Conservation (phyloP, 2,329 filamentous ascomycete species). For the Ophiobolus disseminans region DNA sequence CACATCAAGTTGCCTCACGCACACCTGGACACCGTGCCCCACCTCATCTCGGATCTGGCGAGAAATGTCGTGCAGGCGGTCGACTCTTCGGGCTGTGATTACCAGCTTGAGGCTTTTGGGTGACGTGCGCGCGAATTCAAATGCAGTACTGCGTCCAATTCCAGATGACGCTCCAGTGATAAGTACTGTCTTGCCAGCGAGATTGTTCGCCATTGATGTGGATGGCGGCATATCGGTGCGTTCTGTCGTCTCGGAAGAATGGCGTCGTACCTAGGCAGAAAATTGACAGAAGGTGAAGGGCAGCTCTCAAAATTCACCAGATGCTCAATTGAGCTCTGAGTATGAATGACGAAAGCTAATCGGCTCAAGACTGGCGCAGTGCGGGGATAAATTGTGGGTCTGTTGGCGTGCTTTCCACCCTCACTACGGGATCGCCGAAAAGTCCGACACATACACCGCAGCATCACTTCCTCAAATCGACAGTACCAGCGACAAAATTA, state of each 20-base stretch:
- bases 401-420: no score
- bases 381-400: no score
- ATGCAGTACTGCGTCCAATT: conserved; percentile 79
- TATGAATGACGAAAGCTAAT: no score
- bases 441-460: no score
- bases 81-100: conserved; percentile 80
- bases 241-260: background rate
- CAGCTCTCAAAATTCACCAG: no score
- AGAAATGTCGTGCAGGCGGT: conserved; percentile 75
- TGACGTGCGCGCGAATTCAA: conserved; percentile 87
- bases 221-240: conserved; percentile 11
- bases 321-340: no score
- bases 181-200: conserved; percentile 87
- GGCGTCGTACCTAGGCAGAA: background rate
- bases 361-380: no score
- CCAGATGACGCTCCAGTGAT: conserved; percentile 92
- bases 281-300: no score
- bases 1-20: conserved; percentile 84
- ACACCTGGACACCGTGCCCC: conserved; percentile 67
- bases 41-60: conserved; percentile 76
- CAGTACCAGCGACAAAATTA: no score
- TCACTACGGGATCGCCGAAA: no score
- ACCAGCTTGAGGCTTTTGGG: conserved; percentile 79
- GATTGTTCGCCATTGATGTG: conserved; percentile 74
- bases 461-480: no score